Evolutionary conservation across 139 green algal species (phyloP), one percentile per base, ranked within the genome.

Genomic region (Closterium sp.): DNA sequence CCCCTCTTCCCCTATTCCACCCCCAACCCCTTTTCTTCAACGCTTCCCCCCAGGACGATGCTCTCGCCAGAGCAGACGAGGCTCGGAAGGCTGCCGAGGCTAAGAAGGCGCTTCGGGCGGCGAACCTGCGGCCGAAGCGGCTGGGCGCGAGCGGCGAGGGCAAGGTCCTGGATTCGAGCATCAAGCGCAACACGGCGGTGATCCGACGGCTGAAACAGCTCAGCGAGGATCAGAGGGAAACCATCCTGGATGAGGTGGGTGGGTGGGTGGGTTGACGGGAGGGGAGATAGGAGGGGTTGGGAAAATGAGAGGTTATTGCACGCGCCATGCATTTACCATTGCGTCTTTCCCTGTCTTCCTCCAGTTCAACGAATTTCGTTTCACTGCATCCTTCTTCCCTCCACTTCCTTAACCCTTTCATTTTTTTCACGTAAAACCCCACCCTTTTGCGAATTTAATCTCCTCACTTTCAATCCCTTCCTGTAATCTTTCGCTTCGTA

Each of bases 121-220:
- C 85, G 7, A 92, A 92, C 90, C 42, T 92, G 73, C 22, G 31
- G 70, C 85, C 90, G 28, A 30, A 91, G 73, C 90, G 85, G 38
- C 32, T 70, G 30, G 90, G 90, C 91, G 79, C 70, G 89, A 62
- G 70, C 27, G 85, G 29, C 84, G n/a, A 38, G 34, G 27, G 30
- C 2, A 96, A 95, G 28, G 87, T 91, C 84, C 95, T 98, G 28
- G 98, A 99, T 93, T 97, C 95, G 31, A 98, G 96, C 93, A 96
- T 99, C 45, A 99, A 99, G 94, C 95, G 96, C 70, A 99, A 99
- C 94, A 97, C 95, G 0, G 96, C 97, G 0, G 90, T 99, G 9
- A 97, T 97, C 27, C 98, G 98, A 92, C 98, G 98, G 94, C 95
- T 99, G 38, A 62, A 86, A 29, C 86, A 88, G 28, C 21, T 96